phyloP scores from a whole-genome alignment of 1,139 yeast species.

The Pichia sorboxylosa region DNA sequence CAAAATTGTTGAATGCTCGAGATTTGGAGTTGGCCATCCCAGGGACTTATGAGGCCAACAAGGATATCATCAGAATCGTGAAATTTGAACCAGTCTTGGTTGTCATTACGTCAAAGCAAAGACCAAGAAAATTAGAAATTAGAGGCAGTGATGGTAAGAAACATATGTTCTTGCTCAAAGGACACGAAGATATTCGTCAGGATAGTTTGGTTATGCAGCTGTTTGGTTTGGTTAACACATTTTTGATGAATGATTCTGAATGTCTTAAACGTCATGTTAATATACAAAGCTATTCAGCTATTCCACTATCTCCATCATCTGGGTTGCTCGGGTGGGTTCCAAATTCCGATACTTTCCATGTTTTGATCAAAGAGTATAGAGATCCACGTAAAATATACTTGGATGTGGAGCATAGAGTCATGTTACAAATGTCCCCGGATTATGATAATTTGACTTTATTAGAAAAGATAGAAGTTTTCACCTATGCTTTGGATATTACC shows the following conservation, averaged over 20 bases:
- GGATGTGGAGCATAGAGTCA: slow-evolving; percentile 88
- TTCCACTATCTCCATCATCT: slow-evolving; percentile 93
- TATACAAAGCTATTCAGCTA: slow-evolving; percentile 84
- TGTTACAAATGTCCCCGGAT: slow-evolving; percentile 98
- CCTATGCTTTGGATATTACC: slow-evolving; percentile 90
- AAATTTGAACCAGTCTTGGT: slow-evolving; percentile 73
- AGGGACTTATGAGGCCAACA: slow-evolving; percentile 83
- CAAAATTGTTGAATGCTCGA: slow-evolving; percentile 66
- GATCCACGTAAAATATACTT: slow-evolving; percentile 81
- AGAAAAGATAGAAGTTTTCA: slow-evolving; percentile 92
- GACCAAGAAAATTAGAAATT: slow-evolving; percentile 76
- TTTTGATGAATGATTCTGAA: slow-evolving; percentile 82
- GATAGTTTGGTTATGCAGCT: slow-evolving; percentile 97
- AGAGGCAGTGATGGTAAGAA: slow-evolving; percentile 88
- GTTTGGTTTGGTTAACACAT: slow-evolving; percentile 87
- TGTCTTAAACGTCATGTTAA: slow-evolving; percentile 93
- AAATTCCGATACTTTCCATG: slow-evolving; percentile 93
- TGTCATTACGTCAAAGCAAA: slow-evolving; percentile 91
- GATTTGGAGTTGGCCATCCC: slow-evolving; percentile 86
- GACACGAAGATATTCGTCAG: slow-evolving; percentile 96
- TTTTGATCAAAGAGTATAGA: slow-evolving; percentile 80
- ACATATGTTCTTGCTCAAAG: slow-evolving; percentile 72
- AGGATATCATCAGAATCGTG: slow-evolving; percentile 60
- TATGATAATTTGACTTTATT: slow-evolving; percentile 79
- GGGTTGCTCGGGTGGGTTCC: slow-evolving; percentile 97